Percentiles rank a stretch among this genome's conserved stretches.
These are phyloP conservation scores for Ilyonectria sp. DNA, from an alignment of 2,329 filamentous ascomycete species.

Conservation along the genomic window DNA sequence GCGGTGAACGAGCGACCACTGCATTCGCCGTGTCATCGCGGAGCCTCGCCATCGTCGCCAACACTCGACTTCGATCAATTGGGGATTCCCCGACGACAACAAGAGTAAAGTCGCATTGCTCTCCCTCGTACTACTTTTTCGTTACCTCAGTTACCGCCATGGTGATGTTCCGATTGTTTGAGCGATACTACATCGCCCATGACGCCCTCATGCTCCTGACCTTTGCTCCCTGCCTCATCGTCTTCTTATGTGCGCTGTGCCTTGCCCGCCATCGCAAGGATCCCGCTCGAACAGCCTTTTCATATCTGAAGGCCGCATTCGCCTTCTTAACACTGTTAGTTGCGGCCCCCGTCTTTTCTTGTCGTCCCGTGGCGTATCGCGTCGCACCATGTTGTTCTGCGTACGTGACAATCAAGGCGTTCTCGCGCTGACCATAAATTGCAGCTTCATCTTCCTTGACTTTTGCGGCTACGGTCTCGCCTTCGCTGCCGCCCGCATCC, in stretches of 20 bases:
- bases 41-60: neutral
- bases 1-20: neutral
- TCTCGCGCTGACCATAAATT: neutral
- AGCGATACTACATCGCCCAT: constrained; percentile 30
- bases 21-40: neutral
- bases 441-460: constrained; percentile 44
- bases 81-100: no score
- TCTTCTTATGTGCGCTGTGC: constrained; percentile 44
- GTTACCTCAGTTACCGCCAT: neutral
- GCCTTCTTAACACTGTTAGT: constrained; percentile 46
- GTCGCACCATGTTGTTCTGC: neutral
- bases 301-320: constrained; percentile 45
- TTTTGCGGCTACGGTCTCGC: constrained; percentile 25
- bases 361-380: neutral
- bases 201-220: constrained; percentile 34
- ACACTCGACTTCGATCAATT: neutral
- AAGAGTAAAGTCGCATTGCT: neutral
- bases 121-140: neutral
- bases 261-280: constrained; percentile 42
- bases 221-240: constrained; percentile 34
- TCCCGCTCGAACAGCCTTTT: constrained; percentile 43
- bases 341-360: neutral
- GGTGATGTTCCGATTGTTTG: constrained; percentile 2
- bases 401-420: neutral
- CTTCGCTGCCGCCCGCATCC: constrained; percentile 20